Evolutionary conservation across 23 red algal species (phyloP).

Genomic region (Chondrus crispus): DNA sequence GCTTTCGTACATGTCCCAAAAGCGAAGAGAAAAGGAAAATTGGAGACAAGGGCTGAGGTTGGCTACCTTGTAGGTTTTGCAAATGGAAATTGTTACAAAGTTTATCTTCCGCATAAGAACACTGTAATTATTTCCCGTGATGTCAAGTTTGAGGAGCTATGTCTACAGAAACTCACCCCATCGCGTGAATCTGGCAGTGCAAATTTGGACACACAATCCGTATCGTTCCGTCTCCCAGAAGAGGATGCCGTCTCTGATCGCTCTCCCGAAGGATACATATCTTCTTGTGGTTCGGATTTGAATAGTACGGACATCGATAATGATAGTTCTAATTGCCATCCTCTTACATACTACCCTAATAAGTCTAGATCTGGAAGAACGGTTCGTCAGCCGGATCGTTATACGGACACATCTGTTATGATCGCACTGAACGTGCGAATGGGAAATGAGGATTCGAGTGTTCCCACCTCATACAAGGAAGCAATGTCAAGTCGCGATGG

Average conservation of each 20-base stretch:
- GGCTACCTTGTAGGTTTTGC: neutral
- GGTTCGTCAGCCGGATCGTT: neutral
- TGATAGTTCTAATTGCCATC: too few relatives aligned
- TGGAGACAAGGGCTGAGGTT: neutral
- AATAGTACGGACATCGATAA: too few relatives aligned
- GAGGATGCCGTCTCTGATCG: too few relatives aligned
- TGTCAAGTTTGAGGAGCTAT: slow-evolving; percentile 19
- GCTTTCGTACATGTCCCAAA: neutral
- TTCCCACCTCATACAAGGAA: neutral
- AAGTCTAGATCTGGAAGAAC: neutral
- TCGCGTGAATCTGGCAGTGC: too few relatives aligned
- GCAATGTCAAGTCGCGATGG: neutral
- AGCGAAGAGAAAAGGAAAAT: neutral
- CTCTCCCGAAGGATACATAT: too few relatives aligned
- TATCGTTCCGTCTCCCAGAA: too few relatives aligned
- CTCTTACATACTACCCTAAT: neutral
- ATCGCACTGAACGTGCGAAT: neutral
- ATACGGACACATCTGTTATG: neutral
- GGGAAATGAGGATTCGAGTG: neutral
- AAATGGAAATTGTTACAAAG: neutral
- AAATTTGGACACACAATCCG: too few relatives aligned
- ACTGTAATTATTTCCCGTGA: neutral
- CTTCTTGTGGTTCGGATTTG: too few relatives aligned
- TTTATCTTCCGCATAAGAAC: neutral
- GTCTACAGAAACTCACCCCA: too few relatives aligned